Conservation (phyloP, 1,139 yeast genomes). For the Kodamaea alishanica region DNA sequence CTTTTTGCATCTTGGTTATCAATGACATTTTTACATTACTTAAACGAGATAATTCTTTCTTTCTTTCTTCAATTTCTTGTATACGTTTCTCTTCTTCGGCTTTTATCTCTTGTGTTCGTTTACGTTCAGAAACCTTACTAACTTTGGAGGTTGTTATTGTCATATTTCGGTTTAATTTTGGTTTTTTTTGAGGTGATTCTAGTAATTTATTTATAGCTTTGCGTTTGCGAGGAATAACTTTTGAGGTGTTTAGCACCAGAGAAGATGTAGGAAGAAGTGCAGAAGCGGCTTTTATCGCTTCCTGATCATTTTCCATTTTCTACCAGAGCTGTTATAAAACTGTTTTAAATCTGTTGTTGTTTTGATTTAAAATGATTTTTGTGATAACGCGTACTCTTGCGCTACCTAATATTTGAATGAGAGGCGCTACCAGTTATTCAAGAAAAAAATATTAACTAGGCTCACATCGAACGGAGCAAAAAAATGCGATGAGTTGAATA, state of each 20-base stretch:
- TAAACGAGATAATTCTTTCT: constrained; percentile 9
- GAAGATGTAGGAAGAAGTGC: too few relatives aligned
- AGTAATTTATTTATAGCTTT: constrained; percentile 1
- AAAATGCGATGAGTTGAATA: constrained; percentile 9
- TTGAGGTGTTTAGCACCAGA: constrained; percentile 1
- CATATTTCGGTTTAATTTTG: not conserved
- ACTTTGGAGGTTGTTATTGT: too few relatives aligned
- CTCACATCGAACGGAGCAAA: not conserved
- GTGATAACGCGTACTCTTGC: too few relatives aligned
- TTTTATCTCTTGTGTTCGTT: constrained; percentile 1
- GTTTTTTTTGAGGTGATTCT: constrained; percentile 7
- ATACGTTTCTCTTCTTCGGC: constrained; percentile 1
- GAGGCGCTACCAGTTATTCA: too few relatives aligned
- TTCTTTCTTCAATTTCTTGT: constrained; percentile 2
- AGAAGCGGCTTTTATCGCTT: too few relatives aligned
- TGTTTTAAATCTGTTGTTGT: too few relatives aligned
- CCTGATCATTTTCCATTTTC: too few relatives aligned
- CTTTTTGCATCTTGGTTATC: constrained; percentile 15
- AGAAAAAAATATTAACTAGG: too few relatives aligned
- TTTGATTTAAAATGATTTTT: too few relatives aligned
- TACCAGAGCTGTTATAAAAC: too few relatives aligned
- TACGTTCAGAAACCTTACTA: not conserved
- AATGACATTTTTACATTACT: constrained; percentile 13
- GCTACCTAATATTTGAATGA: too few relatives aligned
- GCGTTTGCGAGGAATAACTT: constrained; percentile 7